Percentiles rank a stretch among this genome's conserved stretches.
Evolutionary conservation across 148 eudicot species (phyloP).

Genomic region (Diospyros kaki): DNA sequence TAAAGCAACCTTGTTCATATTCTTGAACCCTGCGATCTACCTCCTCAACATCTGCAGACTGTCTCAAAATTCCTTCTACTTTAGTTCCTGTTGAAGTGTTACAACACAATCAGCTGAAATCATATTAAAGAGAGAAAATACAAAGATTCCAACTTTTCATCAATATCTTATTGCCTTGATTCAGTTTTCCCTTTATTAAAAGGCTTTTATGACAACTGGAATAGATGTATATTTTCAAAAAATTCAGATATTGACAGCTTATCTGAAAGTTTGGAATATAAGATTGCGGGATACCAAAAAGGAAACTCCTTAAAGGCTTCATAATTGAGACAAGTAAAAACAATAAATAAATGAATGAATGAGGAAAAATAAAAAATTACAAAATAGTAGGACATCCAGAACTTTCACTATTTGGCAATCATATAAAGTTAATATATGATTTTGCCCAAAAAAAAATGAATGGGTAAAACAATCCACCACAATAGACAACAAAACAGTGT

Average conservation of each 20-base stretch:
- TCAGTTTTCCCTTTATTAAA: background rate
- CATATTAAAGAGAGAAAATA: background rate
- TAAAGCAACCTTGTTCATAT: conserved; percentile 76
- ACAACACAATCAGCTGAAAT: conserved; percentile 9
- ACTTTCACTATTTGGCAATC: background rate
- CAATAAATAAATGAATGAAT: background rate
- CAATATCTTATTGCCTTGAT: background rate
- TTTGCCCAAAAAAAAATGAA: background rate
- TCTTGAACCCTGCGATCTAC: conserved; percentile 93
- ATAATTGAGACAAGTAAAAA: background rate
- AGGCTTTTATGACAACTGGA: background rate
- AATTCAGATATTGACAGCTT: background rate
- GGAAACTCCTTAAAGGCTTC: background rate
- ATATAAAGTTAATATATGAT: background rate
- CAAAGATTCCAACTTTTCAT: background rate
- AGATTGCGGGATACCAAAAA: background rate
- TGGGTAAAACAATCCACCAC: background rate
- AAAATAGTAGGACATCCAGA: background rate
- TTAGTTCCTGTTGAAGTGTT: conserved; percentile 46
- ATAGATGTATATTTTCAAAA: background rate
- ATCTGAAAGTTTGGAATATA: background rate
- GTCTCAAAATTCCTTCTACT: conserved; percentile 95
- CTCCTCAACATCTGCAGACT: conserved; percentile 98
- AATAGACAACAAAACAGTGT: background rate
- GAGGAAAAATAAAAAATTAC: background rate